Percentiles rank a stretch among this genome's conserved stretches.
Evolutionary conservation across 345 rosid species (phyloP).

Genomic region (Cardamine resedifolia): DNA sequence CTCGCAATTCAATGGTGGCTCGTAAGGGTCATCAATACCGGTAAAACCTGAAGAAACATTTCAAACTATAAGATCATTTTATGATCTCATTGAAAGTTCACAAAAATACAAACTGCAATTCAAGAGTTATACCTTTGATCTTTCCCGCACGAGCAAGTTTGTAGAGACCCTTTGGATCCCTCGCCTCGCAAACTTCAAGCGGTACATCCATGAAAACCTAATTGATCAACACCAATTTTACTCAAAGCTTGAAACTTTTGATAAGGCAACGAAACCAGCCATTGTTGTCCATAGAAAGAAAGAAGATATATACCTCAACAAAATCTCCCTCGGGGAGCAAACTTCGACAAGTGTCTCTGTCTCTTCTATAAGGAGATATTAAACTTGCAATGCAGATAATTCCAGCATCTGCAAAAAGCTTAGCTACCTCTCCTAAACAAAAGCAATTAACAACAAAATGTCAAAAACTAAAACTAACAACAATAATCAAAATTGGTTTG

Average conservation of each 20-base stretch:
- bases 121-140: constrained; percentile 59
- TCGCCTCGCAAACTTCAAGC: constrained; percentile 68
- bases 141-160: constrained; percentile 90
- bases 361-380: constrained; percentile 76
- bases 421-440: constrained; percentile 75
- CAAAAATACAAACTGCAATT: background rate
- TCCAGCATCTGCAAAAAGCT: constrained; percentile 82
- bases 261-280: background rate
- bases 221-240: background rate
- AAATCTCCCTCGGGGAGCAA: constrained; percentile 71
- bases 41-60: constrained; percentile 56
- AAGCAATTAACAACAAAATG: background rate
- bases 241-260: background rate
- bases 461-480: background rate
- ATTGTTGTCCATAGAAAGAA: background rate
- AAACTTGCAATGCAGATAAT: constrained; percentile 77
- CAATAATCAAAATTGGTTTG: background rate
- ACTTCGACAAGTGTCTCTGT: constrained; percentile 63
- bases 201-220: constrained; percentile 81
- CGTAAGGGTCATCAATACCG: constrained; percentile 79
- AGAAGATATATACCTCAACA: constrained; percentile 53
- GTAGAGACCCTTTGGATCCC: constrained; percentile 88
- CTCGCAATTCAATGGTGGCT: constrained; percentile 65
- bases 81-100: background rate
- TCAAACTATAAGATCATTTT: background rate